These are phyloP conservation scores for Coleophoma crateriformis DNA, from an alignment of 2,329 filamentous ascomycete genomes.

Conservation along the genomic window DNA sequence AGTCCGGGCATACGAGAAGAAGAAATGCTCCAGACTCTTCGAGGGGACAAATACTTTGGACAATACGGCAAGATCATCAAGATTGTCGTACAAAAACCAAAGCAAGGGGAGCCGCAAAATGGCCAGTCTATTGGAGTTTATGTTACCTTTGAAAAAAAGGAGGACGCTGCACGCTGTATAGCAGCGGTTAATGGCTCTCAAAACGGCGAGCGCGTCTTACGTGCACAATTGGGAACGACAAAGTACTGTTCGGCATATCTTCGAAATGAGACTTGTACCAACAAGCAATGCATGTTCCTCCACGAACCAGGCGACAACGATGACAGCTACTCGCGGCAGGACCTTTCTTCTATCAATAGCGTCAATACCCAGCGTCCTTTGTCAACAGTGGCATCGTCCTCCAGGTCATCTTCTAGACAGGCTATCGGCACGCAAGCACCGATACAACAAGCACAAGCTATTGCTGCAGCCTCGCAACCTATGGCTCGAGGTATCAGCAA, in stretches of 20 bases:
- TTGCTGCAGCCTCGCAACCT: conserved; percentile 42
- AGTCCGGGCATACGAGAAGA: conserved; percentile 91
- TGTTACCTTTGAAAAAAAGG: conserved; percentile 92
- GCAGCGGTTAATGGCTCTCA: conserved; percentile 85
- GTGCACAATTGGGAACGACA: conserved; percentile 79
- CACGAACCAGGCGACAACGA: conserved; percentile 98
- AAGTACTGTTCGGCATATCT: conserved; percentile 98
- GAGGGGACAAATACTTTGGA: conserved; percentile 90
- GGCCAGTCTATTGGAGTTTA: conserved; percentile 86
- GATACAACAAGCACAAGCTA: conserved; percentile 25
- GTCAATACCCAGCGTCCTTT: conserved; percentile 71
- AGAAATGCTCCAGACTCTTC: conserved; percentile 81
- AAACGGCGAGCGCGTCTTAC: conserved; percentile 81
- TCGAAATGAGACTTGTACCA: conserved; percentile 89
- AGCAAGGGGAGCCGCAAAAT: conserved; percentile 56
- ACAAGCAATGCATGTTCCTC: conserved; percentile 95
- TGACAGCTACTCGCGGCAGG: conserved; percentile 91
- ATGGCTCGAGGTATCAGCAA: conserved; percentile 76
- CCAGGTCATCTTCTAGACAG: conserved; percentile 49
- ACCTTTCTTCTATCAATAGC: conserved; percentile 91
- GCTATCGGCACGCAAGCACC: conserved; percentile 33
- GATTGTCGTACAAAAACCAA: conserved; percentile 92
- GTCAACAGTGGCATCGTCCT: conserved; percentile 41
- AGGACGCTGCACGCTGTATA: conserved; percentile 87
- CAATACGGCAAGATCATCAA: conserved; percentile 99